Base-by-base conservation (phyloP, 75 land plant genomes). In the Larix kaempferi region DNA sequence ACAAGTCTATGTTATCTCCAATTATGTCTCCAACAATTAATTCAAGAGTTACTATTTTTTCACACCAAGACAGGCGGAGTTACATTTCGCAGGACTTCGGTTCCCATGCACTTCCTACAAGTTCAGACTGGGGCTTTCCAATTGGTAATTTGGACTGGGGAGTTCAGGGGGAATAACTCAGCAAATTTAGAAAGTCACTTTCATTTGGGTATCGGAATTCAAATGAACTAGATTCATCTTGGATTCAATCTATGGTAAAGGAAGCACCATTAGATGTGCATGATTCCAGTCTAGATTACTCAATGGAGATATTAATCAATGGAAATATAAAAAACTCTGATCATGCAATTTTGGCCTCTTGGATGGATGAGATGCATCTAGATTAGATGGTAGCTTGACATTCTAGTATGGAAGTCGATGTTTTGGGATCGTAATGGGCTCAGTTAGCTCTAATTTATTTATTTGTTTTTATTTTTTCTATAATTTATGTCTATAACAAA, bases 121-220 rank as follows among this genome's bases (percentile, higher is more conserved):
- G 77, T 16, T 80, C 89, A 0, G 84, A 87, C 37, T 91, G 91
- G 93, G 79, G 89, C 52, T 89, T 89, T 37, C 93, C 93, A 12
- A 83, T 65, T 74, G 93, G 93, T 11, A 91, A 87, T 74, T 63
- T 83, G 56, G 89, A 91, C 71, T 89, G 91, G 93, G 91, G 91
- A 14, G 66, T 89, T 13, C 87, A 87, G 57, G 81, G 89, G 54
- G 88, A 91, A 13, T 91, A 89, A 44, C 76, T 87, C 27, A 79
- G 72, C 81, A 91, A 91, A 81, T 79, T 91, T 22, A 82, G 86
- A 77, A 91, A 89, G 66, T 89, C 93, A 17, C 84, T 91, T 11
- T 91, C 93, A 61, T 89, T 91, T 80, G 89, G 88, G 14, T 22
- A 82, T 27, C 80, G 86, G 25, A 81, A 39, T 76, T 80, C 74